Evolutionary conservation across 768 basidiomycete species (phyloP).

Genomic region (Tricholoma sp.): DNA sequence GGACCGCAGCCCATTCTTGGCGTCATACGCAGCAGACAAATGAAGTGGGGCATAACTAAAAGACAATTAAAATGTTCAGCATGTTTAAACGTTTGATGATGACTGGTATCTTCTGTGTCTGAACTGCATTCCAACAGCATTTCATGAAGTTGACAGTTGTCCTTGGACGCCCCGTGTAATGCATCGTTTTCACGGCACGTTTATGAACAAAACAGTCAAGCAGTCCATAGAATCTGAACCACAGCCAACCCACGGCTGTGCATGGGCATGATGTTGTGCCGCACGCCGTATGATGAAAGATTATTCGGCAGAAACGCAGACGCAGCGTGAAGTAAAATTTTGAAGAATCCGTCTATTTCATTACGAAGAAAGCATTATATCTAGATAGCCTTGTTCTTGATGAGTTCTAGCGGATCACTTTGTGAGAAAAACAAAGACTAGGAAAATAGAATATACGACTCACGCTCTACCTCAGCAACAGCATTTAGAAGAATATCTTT

Average conservation of each 20-base stretch:
- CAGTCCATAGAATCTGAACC: background rate
- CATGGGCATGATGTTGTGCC: background rate
- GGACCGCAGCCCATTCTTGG: background rate
- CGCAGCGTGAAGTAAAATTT: background rate
- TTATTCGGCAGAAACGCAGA: background rate
- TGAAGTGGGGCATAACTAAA: background rate
- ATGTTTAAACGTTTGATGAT: background rate
- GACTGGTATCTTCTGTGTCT: too few relatives aligned
- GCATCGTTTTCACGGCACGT: background rate
- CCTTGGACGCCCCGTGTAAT: background rate
- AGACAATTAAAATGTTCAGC: background rate
- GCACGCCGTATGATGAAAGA: background rate
- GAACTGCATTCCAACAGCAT: too few relatives aligned
- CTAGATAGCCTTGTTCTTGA: constrained; percentile 91
- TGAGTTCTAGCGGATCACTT: constrained; percentile 53
- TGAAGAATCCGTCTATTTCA: background rate
- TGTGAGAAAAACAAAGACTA: background rate
- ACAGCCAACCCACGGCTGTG: background rate
- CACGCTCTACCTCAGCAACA: constrained; percentile 89
- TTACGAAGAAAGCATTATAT: constrained; percentile 9
- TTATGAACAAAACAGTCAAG: background rate
- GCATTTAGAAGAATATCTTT: constrained; percentile 76
- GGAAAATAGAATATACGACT: constrained; percentile 30
- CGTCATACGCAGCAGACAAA: background rate
- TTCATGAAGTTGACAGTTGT: too few relatives aligned